Evolutionary conservation across 2,329 filamentous ascomycete species (phyloP), one percentile per base, ranked within the genome.

Genomic region (Fusarium lateritium): DNA sequence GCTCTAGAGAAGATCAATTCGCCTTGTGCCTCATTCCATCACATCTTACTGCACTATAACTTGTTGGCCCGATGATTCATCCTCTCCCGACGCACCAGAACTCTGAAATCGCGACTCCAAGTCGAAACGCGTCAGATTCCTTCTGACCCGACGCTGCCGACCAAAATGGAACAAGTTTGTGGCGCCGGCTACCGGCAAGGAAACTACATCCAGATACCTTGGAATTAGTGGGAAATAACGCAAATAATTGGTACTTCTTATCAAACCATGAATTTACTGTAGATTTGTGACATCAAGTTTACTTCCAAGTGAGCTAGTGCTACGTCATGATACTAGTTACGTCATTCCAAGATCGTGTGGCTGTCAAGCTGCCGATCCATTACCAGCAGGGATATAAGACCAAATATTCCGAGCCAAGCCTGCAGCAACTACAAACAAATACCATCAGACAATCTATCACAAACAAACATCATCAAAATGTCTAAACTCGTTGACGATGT

Each of bases 401-500:
- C 50, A 42, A 42, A 42, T 15, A 24, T 22, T 26, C 15, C 34
- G 5, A n/a, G 14, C 26, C 34, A 56, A 55, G 45, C 17, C 26
- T 24, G 7, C 9, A n/a, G 2, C 8, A 26, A 26, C 2, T 2
- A 40, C 13, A 45, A 14, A 36, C 31, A 53, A 24, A 19, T 10
- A 39, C 11, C 5, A 11, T 2, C 11, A 28, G 0, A 39, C 4
- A 36, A 44, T 17, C n/a, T 39, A 19, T 6, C 1, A 8, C 34
- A n/a, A 24, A 24, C 40, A 42, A 22, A 46, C 11, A n/a, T 5
- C 8, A 24, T 9, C 5, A 68, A 49, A 34, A 70, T 73, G 71
- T 65, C 71, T 11, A 72, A 67, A 42, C 7, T 73, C n/a, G 21
- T 73, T 1, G 45, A 74, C 2, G 72, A 74, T 24, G 67, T 72